Conservation (phyloP, 495 filamentous ascomycete species). For the Penicillium herquei region DNA sequence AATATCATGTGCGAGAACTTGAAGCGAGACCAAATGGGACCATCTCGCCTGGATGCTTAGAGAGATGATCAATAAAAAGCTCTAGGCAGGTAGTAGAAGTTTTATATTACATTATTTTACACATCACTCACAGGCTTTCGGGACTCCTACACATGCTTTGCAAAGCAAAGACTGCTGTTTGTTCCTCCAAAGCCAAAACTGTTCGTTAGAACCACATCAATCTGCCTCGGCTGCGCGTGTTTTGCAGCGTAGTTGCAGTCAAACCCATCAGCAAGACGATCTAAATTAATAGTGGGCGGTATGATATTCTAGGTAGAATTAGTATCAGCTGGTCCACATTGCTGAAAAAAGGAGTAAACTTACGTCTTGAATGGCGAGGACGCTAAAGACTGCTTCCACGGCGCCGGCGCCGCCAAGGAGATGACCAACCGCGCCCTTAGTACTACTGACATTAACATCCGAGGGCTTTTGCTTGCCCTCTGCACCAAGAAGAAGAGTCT, state of each 20-base stretch:
- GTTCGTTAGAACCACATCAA: slow-evolving; percentile 82
- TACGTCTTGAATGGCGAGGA: slow-evolving; percentile 74
- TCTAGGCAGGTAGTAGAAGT: background rate
- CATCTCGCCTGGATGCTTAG: too few species aligned
- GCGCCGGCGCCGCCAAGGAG: slow-evolving; percentile 88
- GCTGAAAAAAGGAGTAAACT: slow-evolving; percentile 28
- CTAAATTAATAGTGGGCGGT: slow-evolving; percentile 85
- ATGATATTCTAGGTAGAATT: slow-evolving; percentile 58
- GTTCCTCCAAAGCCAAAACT: slow-evolving; percentile 99
- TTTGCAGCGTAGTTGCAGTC: slow-evolving; percentile 85
- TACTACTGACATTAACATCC: slow-evolving; percentile 83
- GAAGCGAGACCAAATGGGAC: too few species aligned
- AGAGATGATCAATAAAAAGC: too few species aligned
- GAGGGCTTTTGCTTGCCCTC: slow-evolving; percentile 59
- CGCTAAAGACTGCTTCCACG: slow-evolving; percentile 80
- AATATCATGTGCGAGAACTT: too few species aligned
- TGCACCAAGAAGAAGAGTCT: slow-evolving; percentile 68
- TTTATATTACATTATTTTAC: slow-evolving; percentile 11
- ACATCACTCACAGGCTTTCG: background rate
- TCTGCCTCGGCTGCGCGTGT: slow-evolving; percentile 61
- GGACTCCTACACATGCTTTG: slow-evolving; percentile 15
- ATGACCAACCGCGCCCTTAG: slow-evolving; percentile 92
- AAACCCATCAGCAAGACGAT: slow-evolving; percentile 65
- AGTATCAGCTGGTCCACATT: slow-evolving; percentile 21
- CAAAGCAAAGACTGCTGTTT: slow-evolving; percentile 87